Base-by-base conservation (phyloP, 2,329 filamentous ascomycete genomes). In the Aspergillus eucalypticola region DNA sequence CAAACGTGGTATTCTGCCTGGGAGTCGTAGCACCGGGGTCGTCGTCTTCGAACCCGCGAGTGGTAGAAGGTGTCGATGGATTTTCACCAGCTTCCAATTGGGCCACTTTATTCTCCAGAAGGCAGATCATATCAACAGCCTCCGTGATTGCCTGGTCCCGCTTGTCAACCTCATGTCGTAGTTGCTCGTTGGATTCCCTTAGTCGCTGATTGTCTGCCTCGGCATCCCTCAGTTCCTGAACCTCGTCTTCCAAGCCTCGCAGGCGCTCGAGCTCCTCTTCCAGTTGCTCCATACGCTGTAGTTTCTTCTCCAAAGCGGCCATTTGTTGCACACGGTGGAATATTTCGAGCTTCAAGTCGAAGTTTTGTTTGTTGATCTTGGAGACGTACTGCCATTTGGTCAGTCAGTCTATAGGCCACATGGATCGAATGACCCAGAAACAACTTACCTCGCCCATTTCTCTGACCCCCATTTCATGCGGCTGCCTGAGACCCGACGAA, bases 71-170 rank as follows among this genome's bases (percentile, higher is more conserved):
- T 19, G 62, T 66, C 13, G 72, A 69, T 2, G 52, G 56, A 21
- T 63, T 60, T 21, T 55, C 61, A 32, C 61, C 63, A 8, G 58
- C 59, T 53, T 72, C 71, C 17, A 78, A 60, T 44, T 71, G 65
- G 8, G 78, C 76, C 8, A 78, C 64, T 60, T 73, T 78, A 5
- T 68, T 66, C 69, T 80, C 78, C 3, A 80, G 66, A 50, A 77
- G 73, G 63, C 77, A 79, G 19, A 80, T 80, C 19, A 79, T 63
- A 10, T 75, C 72, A 3, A 79, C 78, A 0, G 78, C 78, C 59
- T 80, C 78, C 15, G 73, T 72, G 8, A 80, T 70, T 1, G 77
- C 78, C 50, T 75, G 70, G 54, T 79, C 75, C 54, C 76, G 72
- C 53, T 72, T 76, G 35, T 77, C 73, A 13, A 79, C 69, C 44